phyloP scores from a whole-genome alignment of 192 early-diverging fungal species.

The Entomortierella parvispora region DNA sequence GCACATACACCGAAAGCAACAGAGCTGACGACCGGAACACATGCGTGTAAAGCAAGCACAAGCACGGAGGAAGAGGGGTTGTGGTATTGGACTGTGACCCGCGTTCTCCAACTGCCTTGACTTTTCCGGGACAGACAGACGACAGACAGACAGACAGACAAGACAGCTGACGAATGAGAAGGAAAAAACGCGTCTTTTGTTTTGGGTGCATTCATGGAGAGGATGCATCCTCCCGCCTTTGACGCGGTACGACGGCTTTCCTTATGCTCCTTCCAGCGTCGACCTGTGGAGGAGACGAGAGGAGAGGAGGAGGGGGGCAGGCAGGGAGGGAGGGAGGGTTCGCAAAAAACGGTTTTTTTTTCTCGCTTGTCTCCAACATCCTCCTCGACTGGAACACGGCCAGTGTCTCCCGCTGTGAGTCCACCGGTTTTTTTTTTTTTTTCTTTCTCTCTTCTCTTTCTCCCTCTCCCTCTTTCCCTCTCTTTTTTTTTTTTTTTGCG shows the following conservation, averaged over 20 bases:
- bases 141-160: too few species aligned
- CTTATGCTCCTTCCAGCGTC: neutral
- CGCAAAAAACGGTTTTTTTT: too few species aligned
- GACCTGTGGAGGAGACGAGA: neutral
- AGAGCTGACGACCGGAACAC: too few species aligned
- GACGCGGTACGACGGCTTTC: neutral
- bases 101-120: too few species aligned
- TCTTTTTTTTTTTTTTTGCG: neutral
- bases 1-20: too few species aligned
- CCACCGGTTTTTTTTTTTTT: slow-evolving; percentile 6
- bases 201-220: too few species aligned
- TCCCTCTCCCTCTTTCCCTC: neutral
- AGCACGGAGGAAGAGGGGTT: too few species aligned
- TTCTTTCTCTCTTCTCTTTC: neutral
- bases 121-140: too few species aligned
- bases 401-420: neutral
- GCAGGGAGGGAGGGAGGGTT: neutral
- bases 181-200: too few species aligned
- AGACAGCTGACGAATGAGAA: too few species aligned
- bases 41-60: too few species aligned
- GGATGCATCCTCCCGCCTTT: slow-evolving; percentile 5
- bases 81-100: too few species aligned
- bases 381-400: neutral
- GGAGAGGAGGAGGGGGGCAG: neutral
- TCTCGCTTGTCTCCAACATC: neutral